Evolutionary conservation across 1,284 basidiomycete genomes (phyloP), one percentile per base, ranked within the genome.

Genomic region (Retiboletus fuscus): DNA sequence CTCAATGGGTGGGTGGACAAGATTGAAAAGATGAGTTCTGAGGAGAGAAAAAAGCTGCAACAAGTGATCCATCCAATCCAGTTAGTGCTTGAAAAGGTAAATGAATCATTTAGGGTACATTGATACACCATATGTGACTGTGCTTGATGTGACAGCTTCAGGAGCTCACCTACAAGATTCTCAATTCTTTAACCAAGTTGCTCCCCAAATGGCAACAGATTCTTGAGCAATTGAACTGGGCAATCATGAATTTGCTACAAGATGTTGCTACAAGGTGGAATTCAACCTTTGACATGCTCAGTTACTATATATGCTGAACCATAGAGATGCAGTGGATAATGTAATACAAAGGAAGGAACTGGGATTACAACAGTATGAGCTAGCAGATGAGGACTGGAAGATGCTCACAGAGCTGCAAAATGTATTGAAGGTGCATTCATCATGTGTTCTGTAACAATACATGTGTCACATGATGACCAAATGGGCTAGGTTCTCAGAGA

Each of bases 1-100:
- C 0, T 60, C 15, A 22, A 60, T 11, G 57, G 57, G 15, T 41
- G n/a, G 57, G 34, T 26, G 24, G 57, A 60, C 13, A 5, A 60
- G 57, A 15, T 60, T 10, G 12, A 12, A 18, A 39, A 13, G 2
- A 10, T 41, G 24, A 39, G n/a, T 60, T 18, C 2, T 5, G 34
- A 60, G 1, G 34, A 60, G 57, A 5, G 3, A 41, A 60, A 39
- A 12, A 13, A 41, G 20, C 15, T 60, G 24, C 57, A 60, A n/a
- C n/a, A 39, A n/a, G 15, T 13, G 11, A 60, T 60, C 15, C 3
- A 6, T 4, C 57, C 15, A 1, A 22, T 60, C 24, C 34, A 60
- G 24, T 60, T 60, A 60, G 57, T 22, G 24, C n/a, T 60, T 11
- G 57, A 22, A 4, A 60, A 60, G 34, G 57, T 60, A 60, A 60